Evolutionary conservation across 1,139 yeast species (phyloP).

Genomic region (Wickerhamiella infanticola): DNA sequence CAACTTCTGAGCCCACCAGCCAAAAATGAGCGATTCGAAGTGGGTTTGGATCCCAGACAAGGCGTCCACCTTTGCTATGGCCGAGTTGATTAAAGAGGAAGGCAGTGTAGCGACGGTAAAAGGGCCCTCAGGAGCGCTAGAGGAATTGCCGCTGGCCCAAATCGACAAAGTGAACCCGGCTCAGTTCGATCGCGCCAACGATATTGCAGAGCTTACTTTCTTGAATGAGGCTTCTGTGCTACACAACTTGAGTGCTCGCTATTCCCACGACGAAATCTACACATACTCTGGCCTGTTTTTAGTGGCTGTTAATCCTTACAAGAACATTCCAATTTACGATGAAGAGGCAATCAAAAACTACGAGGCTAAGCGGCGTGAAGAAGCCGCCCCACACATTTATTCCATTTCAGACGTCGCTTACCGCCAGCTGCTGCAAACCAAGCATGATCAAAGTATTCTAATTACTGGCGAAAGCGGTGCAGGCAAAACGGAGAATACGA

Average conservation of each 20-base stretch:
- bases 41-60: conserved; percentile 2
- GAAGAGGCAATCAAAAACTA: conserved; percentile 40
- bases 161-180: conserved; percentile 64
- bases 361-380: conserved; percentile 32
- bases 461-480: conserved; percentile 99
- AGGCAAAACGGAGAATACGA: conserved; percentile 96
- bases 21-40: conserved; percentile 1
- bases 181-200: conserved; percentile 83
- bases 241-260: conserved; percentile 63
- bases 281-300: conserved; percentile 73
- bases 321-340: conserved; percentile 58
- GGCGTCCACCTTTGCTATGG: neutral
- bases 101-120: neutral
- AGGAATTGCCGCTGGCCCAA: neutral
- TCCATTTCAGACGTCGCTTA: conserved; percentile 85
- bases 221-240: conserved; percentile 90
- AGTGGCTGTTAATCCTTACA: conserved; percentile 92
- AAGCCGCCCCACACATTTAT: conserved; percentile 69
- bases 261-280: conserved; percentile 53
- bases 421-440: conserved; percentile 53
- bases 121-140: neutral
- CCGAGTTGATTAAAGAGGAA: neutral
- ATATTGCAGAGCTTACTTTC: conserved; percentile 91
- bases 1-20: neutral
- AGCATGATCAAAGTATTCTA: conserved; percentile 71